Base-by-base conservation (phyloP, 371 early-diverging fungal species). In the Parasitella parasitica region DNA sequence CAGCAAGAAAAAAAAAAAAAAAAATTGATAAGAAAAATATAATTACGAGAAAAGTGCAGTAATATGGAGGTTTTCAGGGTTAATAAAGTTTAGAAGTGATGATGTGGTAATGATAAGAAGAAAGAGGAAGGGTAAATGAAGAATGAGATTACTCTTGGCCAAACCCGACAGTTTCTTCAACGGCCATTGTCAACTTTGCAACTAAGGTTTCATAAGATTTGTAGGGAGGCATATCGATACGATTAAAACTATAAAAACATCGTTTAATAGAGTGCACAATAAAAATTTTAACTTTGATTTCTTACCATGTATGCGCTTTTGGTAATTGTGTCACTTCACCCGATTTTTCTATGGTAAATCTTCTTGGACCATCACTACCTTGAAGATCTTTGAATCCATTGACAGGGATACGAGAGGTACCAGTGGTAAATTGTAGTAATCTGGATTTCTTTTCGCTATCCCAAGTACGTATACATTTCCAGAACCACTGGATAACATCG, bases 361-460 rank as follows among this genome's bases (percentile, higher is more conserved):
- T 84, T 60, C 98, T 83, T 4, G 97, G 95, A 0, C 98, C 99
- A 78, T 97, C 98, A 61, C 90, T 91, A 26, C 99, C 97, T 78
- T 97, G 97, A 34, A 99, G 79, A 74, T 97, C 97, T 71, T 94
- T 94, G 80, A 99, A 99, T 9, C 99, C 99, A 61, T 97, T 97
- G 65, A 98, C 95, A 7, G 99, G 99, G 54, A 99, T 94, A 60
- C 97, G 90, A 3, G 97, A 96, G 0, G 99, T 98, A 34, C 99
- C 99, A 1, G 99, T 99, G 0, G 96, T 94, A 75, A 99, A 99
- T 75, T 99, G 99, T 46, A 99, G 78, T 63, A 99, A 72, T 49
- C 96, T 92, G 0, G 97, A 89, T 71, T 91, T 91, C 89, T 96
- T 94, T 75, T 98, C 99, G 36, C 87, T 84, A 60, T 96, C 97